Evolutionary conservation across 768 basidiomycete species (phyloP).

Genomic region (Auriculariales sp.): DNA sequence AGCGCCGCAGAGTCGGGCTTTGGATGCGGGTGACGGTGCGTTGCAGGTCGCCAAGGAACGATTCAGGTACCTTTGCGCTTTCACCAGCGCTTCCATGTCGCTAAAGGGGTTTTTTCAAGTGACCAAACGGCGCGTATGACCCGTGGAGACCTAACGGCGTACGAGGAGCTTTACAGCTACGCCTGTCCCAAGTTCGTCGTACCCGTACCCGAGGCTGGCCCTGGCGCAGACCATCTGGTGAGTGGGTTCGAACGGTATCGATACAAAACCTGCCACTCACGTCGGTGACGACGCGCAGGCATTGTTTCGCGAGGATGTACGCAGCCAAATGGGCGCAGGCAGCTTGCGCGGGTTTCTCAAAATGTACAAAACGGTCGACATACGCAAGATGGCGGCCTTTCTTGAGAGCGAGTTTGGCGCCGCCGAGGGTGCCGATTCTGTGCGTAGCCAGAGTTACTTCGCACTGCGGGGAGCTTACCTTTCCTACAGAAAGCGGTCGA

Average conservation of each 20-base stretch:
- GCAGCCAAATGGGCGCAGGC: slow-evolving; percentile 60
- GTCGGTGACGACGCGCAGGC: no score
- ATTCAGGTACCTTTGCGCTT: slow-evolving; percentile 16
- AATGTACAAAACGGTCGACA: slow-evolving; percentile 86
- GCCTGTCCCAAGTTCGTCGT: slow-evolving; percentile 96
- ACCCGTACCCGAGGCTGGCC: slow-evolving; percentile 24
- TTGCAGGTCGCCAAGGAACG: slow-evolving; percentile 86
- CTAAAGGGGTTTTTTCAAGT: background rate
- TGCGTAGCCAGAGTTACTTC: background rate
- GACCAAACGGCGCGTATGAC: slow-evolving; percentile 42
- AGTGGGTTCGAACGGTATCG: background rate
- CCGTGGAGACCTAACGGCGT: slow-evolving; percentile 36
- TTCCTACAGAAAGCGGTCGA: slow-evolving; percentile 34
- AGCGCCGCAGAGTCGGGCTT: slow-evolving; percentile 64
- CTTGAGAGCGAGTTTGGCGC: slow-evolving; percentile 32
- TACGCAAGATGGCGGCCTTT: slow-evolving; percentile 84
- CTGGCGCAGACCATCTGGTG: background rate
- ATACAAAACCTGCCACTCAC: no score
- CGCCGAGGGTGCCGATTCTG: slow-evolving; percentile 17
- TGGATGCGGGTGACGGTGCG: slow-evolving; percentile 94
- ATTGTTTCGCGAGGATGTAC: slow-evolving; percentile 73
- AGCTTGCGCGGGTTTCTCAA: slow-evolving; percentile 87
- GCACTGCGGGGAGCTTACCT: background rate
- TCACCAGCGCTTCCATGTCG: background rate
- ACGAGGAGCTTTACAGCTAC: slow-evolving; percentile 85